Base-by-base conservation (phyloP, 2,329 filamentous ascomycete genomes). In the Calonectria pseudoturangicola region DNA sequence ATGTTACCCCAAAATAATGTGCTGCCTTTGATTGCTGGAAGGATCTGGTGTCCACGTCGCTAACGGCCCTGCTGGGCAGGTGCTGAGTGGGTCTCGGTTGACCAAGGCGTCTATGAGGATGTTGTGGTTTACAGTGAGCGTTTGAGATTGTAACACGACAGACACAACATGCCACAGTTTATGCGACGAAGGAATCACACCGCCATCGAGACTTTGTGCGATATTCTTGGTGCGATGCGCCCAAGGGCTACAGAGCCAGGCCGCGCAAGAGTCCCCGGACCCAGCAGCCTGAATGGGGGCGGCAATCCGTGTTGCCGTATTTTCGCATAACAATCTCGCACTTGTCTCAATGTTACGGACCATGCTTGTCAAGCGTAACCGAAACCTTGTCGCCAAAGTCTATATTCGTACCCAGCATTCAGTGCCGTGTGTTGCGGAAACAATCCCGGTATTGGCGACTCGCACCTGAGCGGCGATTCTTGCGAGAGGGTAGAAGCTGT, bases 141-240 rank as follows among this genome's bases (percentile, higher is more conserved):
- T n/a, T 58, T 39, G 33, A 41, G 28, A 21, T 9, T 33, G 51
- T n/a, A 58, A 36, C 28, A 39, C n/a, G 51, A 6, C 21, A 36
- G 51, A 6, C 21, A 36, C 54, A 10, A 18, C 43, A 47, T 47
- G 43, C 43, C 43, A 47, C 43, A 15, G 39, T 39, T 58, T 7
- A 58, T 58, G 54, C 54, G 54, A 33, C 39, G 54, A 58, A 30
- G 33, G 54, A 54, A 33, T 54, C 15, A 41, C 16, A 41, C 16
- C 16, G 39, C 43, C 9, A 21, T n/a, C n/a, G 43, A 47, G 41
- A 43, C 30, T 33, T 33, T 33, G 30, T 33, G 30, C 30, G 30
- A 33, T 33, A 16, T 15, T 15, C 15, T 8, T 9, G 18, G n/a
- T 47, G 43, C 15, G 18, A 47, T 47, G 43, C n/a, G n/a, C 43